Percentiles rank a stretch among this genome's conserved stretches.
Evolutionary conservation across 2,329 filamentous ascomycete species (phyloP).

Genomic region (Furcasterigmium furcatum): DNA sequence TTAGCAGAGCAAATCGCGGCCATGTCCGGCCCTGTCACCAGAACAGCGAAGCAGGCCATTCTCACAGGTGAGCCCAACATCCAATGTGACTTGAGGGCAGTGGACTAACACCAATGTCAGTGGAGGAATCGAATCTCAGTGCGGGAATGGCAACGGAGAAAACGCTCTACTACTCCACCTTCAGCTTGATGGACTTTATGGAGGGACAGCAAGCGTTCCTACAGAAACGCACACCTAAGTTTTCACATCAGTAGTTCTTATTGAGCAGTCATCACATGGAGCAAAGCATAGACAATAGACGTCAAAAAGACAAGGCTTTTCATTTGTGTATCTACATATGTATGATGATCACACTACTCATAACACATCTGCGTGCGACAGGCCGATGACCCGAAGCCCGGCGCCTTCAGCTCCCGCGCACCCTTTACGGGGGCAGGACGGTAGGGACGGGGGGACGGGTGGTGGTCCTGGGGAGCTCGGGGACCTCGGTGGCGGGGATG

Average conservation of each 20-base stretch:
- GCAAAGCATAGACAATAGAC: too few species aligned
- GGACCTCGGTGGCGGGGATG: constrained; percentile 15
- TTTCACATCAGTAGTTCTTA: constrained; percentile 17
- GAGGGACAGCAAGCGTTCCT: constrained; percentile 37
- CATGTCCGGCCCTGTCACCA: constrained; percentile 33
- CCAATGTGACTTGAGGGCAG: too few species aligned
- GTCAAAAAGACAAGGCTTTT: too few species aligned
- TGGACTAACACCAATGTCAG: constrained; percentile 18
- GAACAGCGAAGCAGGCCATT: constrained; percentile 39
- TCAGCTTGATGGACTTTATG: constrained; percentile 32
- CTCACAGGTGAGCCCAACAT: constrained; percentile 31
- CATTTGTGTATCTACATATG: too few species aligned
- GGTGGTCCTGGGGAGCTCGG: constrained; percentile 18
- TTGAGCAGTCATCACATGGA: too few species aligned
- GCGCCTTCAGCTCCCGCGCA: background rate
- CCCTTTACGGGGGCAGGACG: constrained; percentile 12
- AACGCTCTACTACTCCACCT: constrained; percentile 31
- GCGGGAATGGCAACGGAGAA: constrained; percentile 32
- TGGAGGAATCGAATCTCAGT: constrained; percentile 34
- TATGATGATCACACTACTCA: too few species aligned
- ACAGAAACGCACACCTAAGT: constrained; percentile 28
- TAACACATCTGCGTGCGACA: too few species aligned
- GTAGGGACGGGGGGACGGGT: constrained; percentile 16
- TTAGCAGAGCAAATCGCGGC: constrained; percentile 34
- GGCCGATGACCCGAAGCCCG: too few species aligned